Evolutionary conservation across 306 rosid species (phyloP).

Genomic region (Corylus avellana): DNA sequence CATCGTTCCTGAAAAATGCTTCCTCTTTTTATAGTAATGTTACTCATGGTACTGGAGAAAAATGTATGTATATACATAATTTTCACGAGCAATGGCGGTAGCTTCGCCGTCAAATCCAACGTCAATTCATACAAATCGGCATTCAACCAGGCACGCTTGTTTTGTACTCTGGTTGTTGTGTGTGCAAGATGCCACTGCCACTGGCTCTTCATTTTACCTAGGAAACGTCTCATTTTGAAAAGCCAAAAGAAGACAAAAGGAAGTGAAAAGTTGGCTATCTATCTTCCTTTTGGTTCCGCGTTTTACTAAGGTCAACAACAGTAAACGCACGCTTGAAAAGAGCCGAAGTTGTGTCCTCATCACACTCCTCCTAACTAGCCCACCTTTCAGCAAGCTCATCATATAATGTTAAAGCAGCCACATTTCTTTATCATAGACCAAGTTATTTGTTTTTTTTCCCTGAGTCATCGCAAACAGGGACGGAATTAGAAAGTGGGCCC

Average conservation of each 20-base stretch:
- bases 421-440: too few relatives aligned
- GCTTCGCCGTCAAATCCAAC: constrained; percentile 1
- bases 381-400: not conserved
- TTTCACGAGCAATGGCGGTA: not conserved
- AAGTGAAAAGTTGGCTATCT: not conserved
- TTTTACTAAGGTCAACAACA: not conserved
- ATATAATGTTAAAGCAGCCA: not conserved
- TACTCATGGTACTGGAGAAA: not conserved
- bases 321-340: not conserved
- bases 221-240: not conserved
- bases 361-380: not conserved
- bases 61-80: too few relatives aligned
- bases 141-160: not conserved
- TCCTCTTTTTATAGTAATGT: not conserved
- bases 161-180: not conserved
- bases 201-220: not conserved
- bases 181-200: not conserved
- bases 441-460: not conserved
- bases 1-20: not conserved
- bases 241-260: not conserved
- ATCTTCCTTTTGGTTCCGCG: not conserved
- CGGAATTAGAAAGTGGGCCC: too few relatives aligned
- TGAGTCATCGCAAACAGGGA: too few relatives aligned
- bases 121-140: not conserved
- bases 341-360: not conserved